Evolutionary conservation across 129 eudicot genomes (phyloP).

Genomic region (Deinandra increscens): DNA sequence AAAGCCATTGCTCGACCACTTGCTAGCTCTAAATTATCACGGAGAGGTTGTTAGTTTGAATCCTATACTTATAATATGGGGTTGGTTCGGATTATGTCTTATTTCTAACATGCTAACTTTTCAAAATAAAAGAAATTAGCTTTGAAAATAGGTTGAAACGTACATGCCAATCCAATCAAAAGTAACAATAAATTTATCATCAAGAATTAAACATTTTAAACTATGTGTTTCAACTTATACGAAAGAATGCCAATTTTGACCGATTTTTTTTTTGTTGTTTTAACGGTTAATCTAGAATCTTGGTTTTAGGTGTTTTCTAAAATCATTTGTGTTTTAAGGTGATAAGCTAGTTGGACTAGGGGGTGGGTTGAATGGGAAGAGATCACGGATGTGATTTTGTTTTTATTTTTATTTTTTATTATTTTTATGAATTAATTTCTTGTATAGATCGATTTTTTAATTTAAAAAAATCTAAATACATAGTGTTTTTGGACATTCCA

Average conservation of each 20-base stretch:
- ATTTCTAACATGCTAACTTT: background rate
- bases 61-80: background rate
- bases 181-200: background rate
- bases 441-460: no score
- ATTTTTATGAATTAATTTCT: no score
- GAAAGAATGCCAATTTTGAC: background rate
- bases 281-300: no score
- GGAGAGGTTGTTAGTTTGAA: slow-evolving; percentile 46
- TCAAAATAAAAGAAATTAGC: background rate
- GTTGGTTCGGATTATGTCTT: background rate
- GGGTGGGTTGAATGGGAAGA: no score
- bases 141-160: background rate
- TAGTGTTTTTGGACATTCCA: no score
- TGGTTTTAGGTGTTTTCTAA: no score
- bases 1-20: slow-evolving; percentile 66
- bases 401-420: no score
- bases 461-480: no score
- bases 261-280: no score
- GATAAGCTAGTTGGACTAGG: no score
- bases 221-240: background rate
- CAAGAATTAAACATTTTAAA: background rate
- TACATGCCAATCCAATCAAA: background rate
- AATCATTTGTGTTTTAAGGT: no score
- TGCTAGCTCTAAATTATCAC: slow-evolving; percentile 59
- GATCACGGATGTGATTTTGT: no score